Conservation (phyloP, 495 filamentous ascomycete genomes). For the Choiromyces venosus region DNA sequence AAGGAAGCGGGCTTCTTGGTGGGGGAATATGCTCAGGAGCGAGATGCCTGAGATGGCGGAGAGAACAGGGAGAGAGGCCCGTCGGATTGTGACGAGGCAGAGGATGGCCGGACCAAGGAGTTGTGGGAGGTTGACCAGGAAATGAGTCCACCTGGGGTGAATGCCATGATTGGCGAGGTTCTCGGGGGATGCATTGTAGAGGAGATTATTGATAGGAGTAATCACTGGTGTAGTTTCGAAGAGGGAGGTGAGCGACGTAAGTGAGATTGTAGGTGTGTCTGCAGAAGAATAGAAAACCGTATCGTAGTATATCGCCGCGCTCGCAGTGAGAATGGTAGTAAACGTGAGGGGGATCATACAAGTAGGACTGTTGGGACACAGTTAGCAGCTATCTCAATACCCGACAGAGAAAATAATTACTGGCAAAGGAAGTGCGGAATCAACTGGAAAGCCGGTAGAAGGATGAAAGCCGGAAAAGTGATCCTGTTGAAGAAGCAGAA, state of each 20-base stretch:
- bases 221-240: slow-evolving; percentile 59
- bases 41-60: slow-evolving; percentile 77
- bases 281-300: slow-evolving; percentile 68
- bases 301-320: slow-evolving; percentile 70
- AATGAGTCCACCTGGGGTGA: slow-evolving; percentile 86
- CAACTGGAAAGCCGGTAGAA: slow-evolving; percentile 73
- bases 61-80: slow-evolving; percentile 52
- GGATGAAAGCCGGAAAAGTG: slow-evolving; percentile 87
- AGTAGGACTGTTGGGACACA: slow-evolving; percentile 50
- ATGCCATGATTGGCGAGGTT: slow-evolving; percentile 88
- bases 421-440: slow-evolving; percentile 77
- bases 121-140: slow-evolving; percentile 76
- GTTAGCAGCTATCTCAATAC: slow-evolving; percentile 35
- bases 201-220: slow-evolving; percentile 85
- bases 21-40: slow-evolving; percentile 75
- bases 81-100: slow-evolving; percentile 58
- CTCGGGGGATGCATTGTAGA: slow-evolving; percentile 68
- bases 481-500: slow-evolving; percentile 92
- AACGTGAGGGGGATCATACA: slow-evolving; percentile 58
- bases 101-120: slow-evolving; percentile 81
- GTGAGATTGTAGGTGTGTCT: slow-evolving; percentile 45
- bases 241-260: slow-evolving; percentile 47
- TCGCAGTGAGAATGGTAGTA: slow-evolving; percentile 57
- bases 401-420: slow-evolving; percentile 48
- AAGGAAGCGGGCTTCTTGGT: slow-evolving; percentile 93